Evolutionary conservation across 2,329 filamentous ascomycete genomes (phyloP), one percentile per base, ranked within the genome.

Genomic region (Colletotrichum incanum): DNA sequence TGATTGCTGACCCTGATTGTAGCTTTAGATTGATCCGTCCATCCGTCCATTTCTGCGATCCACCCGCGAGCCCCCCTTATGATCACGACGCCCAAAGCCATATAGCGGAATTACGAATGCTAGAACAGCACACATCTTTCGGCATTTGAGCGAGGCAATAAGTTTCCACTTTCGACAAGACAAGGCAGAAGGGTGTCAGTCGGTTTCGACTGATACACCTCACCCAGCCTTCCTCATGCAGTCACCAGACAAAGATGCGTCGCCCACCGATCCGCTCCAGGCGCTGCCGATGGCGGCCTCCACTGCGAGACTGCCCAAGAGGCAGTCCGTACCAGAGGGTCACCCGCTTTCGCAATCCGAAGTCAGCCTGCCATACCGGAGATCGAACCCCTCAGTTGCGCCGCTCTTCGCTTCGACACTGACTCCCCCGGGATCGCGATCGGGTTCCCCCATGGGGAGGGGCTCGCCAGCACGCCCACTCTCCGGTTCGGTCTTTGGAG

Each of bases 281-380:
- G 89, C 92, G 78, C 88, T 93, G 81, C 91, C 93, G 78, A 85
- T 90, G 79, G 91, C 91, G 76, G 87, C 90, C 76, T 89, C 92
- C 73, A 80, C 85, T 74, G 77, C 88, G 79, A 90, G 86, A 77
- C 78, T 91, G 71, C 88, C 90, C 74, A 93, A 92, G 83, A 89
- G 92, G 65, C 87, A 90, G 73, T 86, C 90, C 56, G 82, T 87
- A 71, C 80, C 86, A 76, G 82, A 86, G 73, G 82, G 83, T 26
- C 78, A 86, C 45, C 81, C 84, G 47, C 79, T 87, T 65, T 84
- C 87, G 43, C 83, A 84, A 73, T 88, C 88, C 75, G 89, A 91
- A 66, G 83, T 86, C 55, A 86, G 80, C 65, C 83, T 90, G 69
- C 86, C 87, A 63, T 87, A 87, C 76, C 86, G 88, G 74, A 82